phyloP scores from a whole-genome alignment of 768 basidiomycete genomes.

The Boletus reticulatus region DNA sequence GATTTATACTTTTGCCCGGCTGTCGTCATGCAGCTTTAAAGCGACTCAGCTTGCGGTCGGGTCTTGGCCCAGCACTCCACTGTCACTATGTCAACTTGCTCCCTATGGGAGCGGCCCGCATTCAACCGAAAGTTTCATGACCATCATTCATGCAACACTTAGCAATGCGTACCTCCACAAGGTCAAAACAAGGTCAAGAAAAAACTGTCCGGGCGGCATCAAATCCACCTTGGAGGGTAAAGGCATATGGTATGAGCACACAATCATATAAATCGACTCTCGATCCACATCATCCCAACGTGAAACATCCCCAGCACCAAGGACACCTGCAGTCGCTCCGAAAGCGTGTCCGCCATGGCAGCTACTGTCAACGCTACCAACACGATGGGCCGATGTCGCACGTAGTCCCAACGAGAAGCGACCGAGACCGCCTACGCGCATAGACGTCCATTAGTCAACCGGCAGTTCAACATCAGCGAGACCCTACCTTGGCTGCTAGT shows the following conservation, averaged over 20 bases:
- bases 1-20: too few relatives aligned
- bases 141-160: too few relatives aligned
- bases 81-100: too few relatives aligned
- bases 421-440: conserved; percentile 25
- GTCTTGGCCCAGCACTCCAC: too few relatives aligned
- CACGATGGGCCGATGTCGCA: conserved; percentile 27
- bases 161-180: too few relatives aligned
- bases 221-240: not conserved
- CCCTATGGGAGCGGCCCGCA: too few relatives aligned
- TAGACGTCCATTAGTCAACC: not conserved
- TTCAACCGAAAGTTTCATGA: too few relatives aligned
- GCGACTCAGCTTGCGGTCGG: too few relatives aligned
- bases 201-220: too few relatives aligned
- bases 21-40: too few relatives aligned
- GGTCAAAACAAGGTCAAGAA: too few relatives aligned
- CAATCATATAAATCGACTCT: not conserved
- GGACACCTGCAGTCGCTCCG: conserved; percentile 38
- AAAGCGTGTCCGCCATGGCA: conserved; percentile 46
- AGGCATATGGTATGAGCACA: not conserved
- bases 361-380: conserved; percentile 31
- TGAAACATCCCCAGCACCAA: conserved; percentile 41
- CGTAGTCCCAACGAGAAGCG: conserved; percentile 16
- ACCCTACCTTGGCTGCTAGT: conserved; percentile 35
- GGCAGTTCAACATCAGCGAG: not conserved
- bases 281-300: conserved; percentile 27